Percentiles rank a stretch among this genome's conserved stretches.
phyloP scores from a whole-genome alignment of 2,329 filamentous ascomycete genomes.

The Colletotrichum liriopes region DNA sequence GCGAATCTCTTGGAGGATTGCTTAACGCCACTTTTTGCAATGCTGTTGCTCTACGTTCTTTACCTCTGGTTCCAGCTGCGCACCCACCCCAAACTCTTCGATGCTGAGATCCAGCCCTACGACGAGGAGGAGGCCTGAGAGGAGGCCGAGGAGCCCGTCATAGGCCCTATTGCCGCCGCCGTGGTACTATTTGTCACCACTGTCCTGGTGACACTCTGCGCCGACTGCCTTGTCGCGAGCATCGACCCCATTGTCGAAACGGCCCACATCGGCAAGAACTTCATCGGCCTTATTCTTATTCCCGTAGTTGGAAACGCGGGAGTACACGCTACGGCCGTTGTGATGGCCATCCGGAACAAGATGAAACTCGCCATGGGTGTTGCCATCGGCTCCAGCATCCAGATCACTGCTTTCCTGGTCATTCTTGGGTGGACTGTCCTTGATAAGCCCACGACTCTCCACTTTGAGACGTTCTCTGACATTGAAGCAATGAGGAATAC shows the following conservation, averaged over 20 bases:
- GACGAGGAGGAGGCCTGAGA: too few species aligned
- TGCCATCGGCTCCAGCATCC: constrained; percentile 85
- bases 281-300: constrained; percentile 84
- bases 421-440: constrained; percentile 85
- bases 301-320: constrained; percentile 87
- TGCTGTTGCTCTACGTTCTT: constrained; percentile 81
- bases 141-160: constrained; percentile 63
- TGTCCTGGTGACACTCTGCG: constrained; percentile 79
- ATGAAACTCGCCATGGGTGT: constrained; percentile 84
- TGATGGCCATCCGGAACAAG: constrained; percentile 84
- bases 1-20: constrained; percentile 81
- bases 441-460: constrained; percentile 80
- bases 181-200: constrained; percentile 79
- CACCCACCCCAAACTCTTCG: constrained; percentile 82
- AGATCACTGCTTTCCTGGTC: constrained; percentile 87
- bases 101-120: constrained; percentile 61
- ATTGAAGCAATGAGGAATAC: too few species aligned
- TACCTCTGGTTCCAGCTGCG: constrained; percentile 85
- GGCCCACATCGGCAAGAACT: constrained; percentile 82
- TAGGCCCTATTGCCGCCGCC: constrained; percentile 75
- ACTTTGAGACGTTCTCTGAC: constrained; percentile 88
- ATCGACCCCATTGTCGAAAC: constrained; percentile 81
- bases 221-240: constrained; percentile 83
- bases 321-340: constrained; percentile 86
- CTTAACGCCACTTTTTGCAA: constrained; percentile 86